A percentile compares a stretch with the other conserved stretches of the same genome.
Conservation (phyloP, 2,329 filamentous ascomycete genomes). For the Immersiporthe knoxdaviesiana region DNA sequence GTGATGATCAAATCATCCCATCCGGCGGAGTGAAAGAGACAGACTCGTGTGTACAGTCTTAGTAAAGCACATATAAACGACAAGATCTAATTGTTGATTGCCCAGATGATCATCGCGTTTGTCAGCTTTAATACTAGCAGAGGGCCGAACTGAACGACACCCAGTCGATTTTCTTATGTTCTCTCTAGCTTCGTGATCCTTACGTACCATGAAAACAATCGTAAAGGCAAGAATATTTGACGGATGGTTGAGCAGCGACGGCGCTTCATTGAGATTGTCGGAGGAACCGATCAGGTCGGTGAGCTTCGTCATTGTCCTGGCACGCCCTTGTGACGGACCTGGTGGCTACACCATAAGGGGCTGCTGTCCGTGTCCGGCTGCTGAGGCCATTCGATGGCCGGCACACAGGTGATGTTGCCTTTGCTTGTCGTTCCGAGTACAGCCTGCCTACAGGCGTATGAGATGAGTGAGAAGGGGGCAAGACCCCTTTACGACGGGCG, state of each 20-base stretch:
- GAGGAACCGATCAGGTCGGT: conserved; percentile 22
- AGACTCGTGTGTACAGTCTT: conserved; percentile 32
- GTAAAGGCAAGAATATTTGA: conserved; percentile 23
- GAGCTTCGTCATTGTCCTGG: conserved; percentile 19
- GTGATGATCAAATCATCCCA: conserved; percentile 33
- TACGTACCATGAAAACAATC: conserved; percentile 24
- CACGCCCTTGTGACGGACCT: background rate
- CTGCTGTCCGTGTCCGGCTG: background rate
- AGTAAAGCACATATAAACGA: conserved; percentile 30
- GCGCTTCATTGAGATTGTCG: conserved; percentile 22
- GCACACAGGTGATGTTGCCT: background rate
- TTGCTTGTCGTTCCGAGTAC: background rate
- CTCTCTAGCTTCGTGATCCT: background rate
- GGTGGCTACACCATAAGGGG: conserved; percentile 2
- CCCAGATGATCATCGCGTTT: background rate
- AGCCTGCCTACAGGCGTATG: background rate
- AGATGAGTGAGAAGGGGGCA: background rate
- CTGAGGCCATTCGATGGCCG: background rate
- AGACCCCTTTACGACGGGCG: background rate
- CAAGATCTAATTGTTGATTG: conserved; percentile 19
- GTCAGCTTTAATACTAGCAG: background rate
- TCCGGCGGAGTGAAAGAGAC: conserved; percentile 29
- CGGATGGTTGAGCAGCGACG: conserved; percentile 18
- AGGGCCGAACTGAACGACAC: background rate
- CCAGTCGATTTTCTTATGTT: background rate